These are phyloP conservation scores for Pyrus hybrid DNA, from an alignment of 331 rosid genomes.

Conservation along the genomic window DNA sequence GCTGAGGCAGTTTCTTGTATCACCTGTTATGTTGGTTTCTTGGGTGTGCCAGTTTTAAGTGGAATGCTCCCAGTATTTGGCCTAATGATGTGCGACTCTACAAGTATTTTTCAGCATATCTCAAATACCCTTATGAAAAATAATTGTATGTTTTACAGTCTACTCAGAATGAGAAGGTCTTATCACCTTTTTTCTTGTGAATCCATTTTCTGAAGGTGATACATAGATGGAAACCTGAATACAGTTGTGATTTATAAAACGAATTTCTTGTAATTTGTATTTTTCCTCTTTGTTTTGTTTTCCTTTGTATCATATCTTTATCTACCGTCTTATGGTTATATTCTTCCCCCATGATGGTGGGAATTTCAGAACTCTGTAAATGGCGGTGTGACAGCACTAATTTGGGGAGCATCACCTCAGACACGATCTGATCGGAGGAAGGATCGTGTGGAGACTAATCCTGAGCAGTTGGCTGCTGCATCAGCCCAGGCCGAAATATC, in stretches of 20 bases:
- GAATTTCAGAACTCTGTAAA: constrained; percentile 52
- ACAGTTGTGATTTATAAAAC: background rate
- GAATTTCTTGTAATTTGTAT: background rate
- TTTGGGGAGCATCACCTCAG: constrained; percentile 99
- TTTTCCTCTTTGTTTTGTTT: background rate
- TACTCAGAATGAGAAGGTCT: background rate
- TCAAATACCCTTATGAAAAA: background rate
- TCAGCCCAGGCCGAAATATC: constrained; percentile 92
- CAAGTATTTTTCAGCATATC: background rate
- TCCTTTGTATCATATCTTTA: background rate
- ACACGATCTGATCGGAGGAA: constrained; percentile 91
- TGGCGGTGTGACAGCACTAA: constrained; percentile 76
- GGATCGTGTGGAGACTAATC: constrained; percentile 96
- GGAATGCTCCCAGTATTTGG: background rate
- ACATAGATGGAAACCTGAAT: background rate
- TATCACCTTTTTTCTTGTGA: background rate
- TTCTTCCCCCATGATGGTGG: constrained; percentile 1
- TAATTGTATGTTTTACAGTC: background rate
- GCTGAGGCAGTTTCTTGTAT: background rate
- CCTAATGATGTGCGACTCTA: background rate
- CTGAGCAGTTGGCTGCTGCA: constrained; percentile 97
- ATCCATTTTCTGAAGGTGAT: background rate
- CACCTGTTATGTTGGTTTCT: background rate
- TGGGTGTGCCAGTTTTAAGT: background rate
- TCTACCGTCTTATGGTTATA: background rate